A percentile compares a stretch with the other conserved stretches of the same genome.
phyloP scores from a whole-genome alignment of 2,329 filamentous ascomycete genomes.

The Arthrobotrys iridis region DNA sequence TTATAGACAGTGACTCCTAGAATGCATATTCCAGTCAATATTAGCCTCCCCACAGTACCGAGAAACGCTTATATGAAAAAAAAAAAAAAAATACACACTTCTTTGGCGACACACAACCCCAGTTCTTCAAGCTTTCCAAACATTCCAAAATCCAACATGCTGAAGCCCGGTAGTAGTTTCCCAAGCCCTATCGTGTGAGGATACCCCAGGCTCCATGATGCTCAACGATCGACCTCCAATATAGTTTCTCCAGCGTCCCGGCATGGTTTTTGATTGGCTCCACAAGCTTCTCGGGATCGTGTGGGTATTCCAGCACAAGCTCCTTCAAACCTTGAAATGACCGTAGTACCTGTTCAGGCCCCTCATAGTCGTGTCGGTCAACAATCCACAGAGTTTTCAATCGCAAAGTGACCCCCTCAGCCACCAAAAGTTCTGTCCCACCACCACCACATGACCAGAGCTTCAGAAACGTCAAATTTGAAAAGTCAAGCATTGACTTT shows the following conservation, averaged over 20 bases:
- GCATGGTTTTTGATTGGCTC: not conserved
- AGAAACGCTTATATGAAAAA: too few relatives aligned
- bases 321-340: conserved; percentile 2
- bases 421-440: not conserved
- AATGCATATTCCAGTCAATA: too few relatives aligned
- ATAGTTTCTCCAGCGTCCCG: not conserved
- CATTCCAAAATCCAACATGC: not conserved
- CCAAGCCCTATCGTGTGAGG: not conserved
- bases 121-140: not conserved
- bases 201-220: not conserved
- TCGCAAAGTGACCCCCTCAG: not conserved
- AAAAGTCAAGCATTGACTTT: not conserved
- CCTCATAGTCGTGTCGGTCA: not conserved
- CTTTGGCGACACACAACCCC: not conserved
- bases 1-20: too few relatives aligned
- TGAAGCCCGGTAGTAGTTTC: not conserved
- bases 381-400: not conserved
- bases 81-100: too few relatives aligned
- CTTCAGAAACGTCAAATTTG: not conserved
- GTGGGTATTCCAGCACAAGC: conserved; percentile 3
- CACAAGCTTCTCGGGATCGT: not conserved
- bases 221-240: not conserved
- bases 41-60: too few relatives aligned
- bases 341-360: not conserved
- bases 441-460: not conserved